Conservation (phyloP, 2,329 filamentous ascomycete species). For the Fusarium vanettenii region DNA sequence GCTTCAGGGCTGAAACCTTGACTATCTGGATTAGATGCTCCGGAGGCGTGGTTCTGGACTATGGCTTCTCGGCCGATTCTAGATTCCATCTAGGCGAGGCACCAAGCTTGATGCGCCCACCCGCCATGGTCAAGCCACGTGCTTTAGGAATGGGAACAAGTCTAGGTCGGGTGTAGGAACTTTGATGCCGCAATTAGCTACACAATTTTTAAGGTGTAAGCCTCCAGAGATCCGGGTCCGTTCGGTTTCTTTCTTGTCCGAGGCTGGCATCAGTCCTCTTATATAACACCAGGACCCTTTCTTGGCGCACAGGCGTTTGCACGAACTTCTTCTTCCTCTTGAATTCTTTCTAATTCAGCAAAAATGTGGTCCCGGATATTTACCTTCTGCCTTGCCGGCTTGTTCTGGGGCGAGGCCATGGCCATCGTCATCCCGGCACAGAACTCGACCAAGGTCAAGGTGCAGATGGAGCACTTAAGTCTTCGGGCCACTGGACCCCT, state of each 20-base stretch:
- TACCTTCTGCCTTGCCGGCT: conserved; percentile 15
- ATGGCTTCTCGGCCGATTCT: not conserved
- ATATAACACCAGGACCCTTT: not conserved
- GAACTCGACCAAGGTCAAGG: not conserved
- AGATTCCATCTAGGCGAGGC: not conserved
- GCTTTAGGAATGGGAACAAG: not conserved
- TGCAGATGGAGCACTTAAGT: conserved; percentile 19
- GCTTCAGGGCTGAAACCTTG: not conserved
- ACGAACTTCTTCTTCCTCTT: not conserved
- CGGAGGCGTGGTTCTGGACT: not conserved
- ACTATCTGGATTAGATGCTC: not conserved
- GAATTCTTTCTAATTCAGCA: not conserved
- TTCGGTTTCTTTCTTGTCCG: not conserved
- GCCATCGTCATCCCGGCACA: not conserved
- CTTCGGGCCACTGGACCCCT: conserved; percentile 27
- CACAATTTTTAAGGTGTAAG: not conserved
- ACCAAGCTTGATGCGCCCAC: not conserved
- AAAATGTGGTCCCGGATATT: conserved; percentile 16
- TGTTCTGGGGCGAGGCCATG: not conserved
- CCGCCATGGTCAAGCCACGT: not conserved
- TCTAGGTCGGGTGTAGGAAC: not conserved
- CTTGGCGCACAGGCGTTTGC: not conserved
- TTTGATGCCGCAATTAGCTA: not conserved
- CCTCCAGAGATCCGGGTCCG: not conserved
- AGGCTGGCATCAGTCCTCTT: not conserved